A percentile compares a stretch with the other conserved stretches of the same genome.
Evolutionary conservation across 768 basidiomycete species (phyloP).

Genomic region (Tylopilus vinaceipallidus): DNA sequence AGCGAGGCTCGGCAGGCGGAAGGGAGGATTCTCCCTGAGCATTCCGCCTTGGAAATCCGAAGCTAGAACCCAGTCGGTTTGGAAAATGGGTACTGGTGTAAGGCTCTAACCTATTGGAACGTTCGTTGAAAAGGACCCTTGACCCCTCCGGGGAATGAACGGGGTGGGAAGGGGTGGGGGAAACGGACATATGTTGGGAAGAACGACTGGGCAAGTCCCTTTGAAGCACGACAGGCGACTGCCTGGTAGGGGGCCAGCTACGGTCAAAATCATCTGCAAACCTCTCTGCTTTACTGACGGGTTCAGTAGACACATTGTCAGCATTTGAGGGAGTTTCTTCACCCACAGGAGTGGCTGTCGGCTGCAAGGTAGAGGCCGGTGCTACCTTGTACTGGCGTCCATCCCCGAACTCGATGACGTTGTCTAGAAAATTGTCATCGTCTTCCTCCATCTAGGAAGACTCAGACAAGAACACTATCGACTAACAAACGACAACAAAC

Average conservation of each 20-base stretch:
- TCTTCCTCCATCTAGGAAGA: conserved; percentile 79
- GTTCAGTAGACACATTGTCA: conserved; percentile 31
- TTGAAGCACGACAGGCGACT: conserved; percentile 43
- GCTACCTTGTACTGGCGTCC: conserved; percentile 88
- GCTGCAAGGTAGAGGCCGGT: conserved; percentile 36
- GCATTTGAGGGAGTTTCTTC: conserved; percentile 15
- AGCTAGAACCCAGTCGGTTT: conserved; percentile 37
- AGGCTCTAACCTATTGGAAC: conserved; percentile 86
- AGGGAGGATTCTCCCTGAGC: conserved; percentile 41
- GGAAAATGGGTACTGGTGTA: conserved; percentile 55
- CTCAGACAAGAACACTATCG: conserved; percentile 3
- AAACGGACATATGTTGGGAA: conserved; percentile 32
- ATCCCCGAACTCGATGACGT: conserved; percentile 94
- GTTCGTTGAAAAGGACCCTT: conserved; percentile 92
- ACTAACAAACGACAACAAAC: conserved; percentile 46
- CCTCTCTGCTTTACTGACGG: conserved; percentile 80
- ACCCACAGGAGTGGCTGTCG: conserved; percentile 16
- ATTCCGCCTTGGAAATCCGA: conserved; percentile 40
- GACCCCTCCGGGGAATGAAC: conserved; percentile 54
- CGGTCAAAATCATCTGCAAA: conserved; percentile 95
- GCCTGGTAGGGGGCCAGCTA: conserved; percentile 83
- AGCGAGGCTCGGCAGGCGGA: conserved; percentile 43
- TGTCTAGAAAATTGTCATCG: conserved; percentile 84
- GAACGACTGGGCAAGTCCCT: conserved; percentile 39
- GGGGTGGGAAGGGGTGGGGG: conserved; percentile 37